Evolutionary conservation across 768 basidiomycete species (phyloP).

Genomic region (Crassisporium funariophilum): DNA sequence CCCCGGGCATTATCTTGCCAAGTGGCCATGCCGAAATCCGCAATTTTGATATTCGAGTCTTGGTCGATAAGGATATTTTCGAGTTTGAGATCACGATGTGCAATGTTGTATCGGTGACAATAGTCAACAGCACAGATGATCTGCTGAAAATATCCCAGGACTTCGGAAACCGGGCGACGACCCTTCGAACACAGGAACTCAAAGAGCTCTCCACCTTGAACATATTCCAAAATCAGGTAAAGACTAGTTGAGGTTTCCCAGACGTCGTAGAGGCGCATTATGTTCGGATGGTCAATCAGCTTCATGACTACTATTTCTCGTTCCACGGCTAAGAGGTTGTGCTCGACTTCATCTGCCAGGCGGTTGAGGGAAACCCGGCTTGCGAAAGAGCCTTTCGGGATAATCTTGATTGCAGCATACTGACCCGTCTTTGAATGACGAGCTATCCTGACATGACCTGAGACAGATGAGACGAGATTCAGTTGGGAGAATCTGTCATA

Average conservation of each 20-base stretch:
- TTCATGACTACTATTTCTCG: conserved; percentile 98
- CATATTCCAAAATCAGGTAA: conserved; percentile 92
- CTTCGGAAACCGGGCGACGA: conserved; percentile 68
- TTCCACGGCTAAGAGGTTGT: conserved; percentile 78
- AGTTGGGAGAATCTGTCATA: conserved; percentile 28
- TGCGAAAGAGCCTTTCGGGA: conserved; percentile 72
- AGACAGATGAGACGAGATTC: not conserved
- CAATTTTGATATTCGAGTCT: conserved; percentile 88
- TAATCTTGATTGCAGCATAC: conserved; percentile 93
- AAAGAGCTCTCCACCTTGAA: conserved; percentile 93
- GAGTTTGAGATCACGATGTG: conserved; percentile 92
- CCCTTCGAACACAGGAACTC: conserved; percentile 86
- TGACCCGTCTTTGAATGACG: conserved; percentile 86
- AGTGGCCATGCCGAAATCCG: conserved; percentile 97
- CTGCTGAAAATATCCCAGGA: conserved; percentile 87
- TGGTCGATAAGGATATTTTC: conserved; percentile 90
- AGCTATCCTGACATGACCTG: conserved; percentile 90
- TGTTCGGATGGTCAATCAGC: conserved; percentile 92
- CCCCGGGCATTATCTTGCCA: conserved; percentile 66
- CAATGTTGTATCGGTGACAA: conserved; percentile 92
- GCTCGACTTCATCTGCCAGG: conserved; percentile 74
- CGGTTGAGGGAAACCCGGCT: conserved; percentile 70
- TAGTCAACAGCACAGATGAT: conserved; percentile 91
- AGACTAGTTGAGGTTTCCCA: conserved; percentile 92
- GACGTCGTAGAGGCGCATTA: conserved; percentile 93